These are phyloP conservation scores for Pythium vanterpoolii DNA, from an alignment of 352 stramenopile species.

Conservation along the genomic window DNA sequence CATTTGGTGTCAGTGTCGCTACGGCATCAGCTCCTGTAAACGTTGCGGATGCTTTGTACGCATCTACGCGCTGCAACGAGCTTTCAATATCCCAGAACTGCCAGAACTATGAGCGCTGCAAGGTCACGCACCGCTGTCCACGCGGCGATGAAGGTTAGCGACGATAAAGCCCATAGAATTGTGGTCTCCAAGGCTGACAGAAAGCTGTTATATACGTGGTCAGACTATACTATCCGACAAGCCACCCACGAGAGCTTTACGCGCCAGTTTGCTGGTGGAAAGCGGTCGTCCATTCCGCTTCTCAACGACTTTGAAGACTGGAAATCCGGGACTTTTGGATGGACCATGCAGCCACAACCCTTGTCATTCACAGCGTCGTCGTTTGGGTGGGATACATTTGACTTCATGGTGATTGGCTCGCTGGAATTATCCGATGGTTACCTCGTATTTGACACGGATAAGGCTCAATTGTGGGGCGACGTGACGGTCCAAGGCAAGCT, in stretches of 20 bases:
- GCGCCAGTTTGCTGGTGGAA: constrained; percentile 79
- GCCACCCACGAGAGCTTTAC: constrained; percentile 69
- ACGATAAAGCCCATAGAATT: not conserved
- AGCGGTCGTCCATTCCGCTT: constrained; percentile 64
- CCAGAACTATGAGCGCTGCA: constrained; percentile 91
- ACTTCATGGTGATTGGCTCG: constrained; percentile 67
- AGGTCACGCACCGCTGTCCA: constrained; percentile 91
- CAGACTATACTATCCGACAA: constrained; percentile 83
- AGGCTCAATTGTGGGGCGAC: constrained; percentile 48
- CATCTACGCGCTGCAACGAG: constrained; percentile 58
- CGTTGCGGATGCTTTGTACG: constrained; percentile 53
- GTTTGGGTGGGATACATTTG: constrained; percentile 58
- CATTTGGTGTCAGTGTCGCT: not conserved
- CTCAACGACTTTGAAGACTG: constrained; percentile 97
- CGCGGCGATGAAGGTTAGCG: constrained; percentile 71
- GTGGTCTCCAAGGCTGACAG: not conserved
- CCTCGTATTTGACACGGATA: constrained; percentile 75
- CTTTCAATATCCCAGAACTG: constrained; percentile 36
- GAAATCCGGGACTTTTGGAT: constrained; percentile 85
- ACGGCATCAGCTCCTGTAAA: not conserved
- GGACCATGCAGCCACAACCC: constrained; percentile 34
- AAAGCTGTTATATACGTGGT: not conserved
- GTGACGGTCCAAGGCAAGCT: constrained; percentile 59
- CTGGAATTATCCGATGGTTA: constrained; percentile 75
- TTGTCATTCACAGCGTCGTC: constrained; percentile 3